Evolutionary conservation across 352 stramenopile genomes (phyloP).

Genomic region (Phytophthora pseudosyringae): DNA sequence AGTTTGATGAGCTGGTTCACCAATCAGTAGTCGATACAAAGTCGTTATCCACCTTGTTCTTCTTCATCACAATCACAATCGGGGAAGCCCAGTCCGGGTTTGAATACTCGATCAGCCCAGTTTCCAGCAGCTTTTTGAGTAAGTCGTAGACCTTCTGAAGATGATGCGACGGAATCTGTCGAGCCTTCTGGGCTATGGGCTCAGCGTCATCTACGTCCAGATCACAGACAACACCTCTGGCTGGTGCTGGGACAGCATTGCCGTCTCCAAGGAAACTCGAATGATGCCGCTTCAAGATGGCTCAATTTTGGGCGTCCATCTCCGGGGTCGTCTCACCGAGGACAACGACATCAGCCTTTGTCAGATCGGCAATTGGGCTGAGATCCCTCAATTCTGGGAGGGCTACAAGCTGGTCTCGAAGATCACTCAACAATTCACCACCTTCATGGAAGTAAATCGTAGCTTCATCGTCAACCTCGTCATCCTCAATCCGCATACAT

Average conservation of each 20-base stretch:
- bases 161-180: neutral
- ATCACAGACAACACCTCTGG: neutral
- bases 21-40: neutral
- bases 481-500: too few species aligned
- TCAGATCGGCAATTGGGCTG: too few species aligned
- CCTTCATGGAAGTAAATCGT: too few species aligned
- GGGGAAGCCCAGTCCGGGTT: neutral
- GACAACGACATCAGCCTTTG: too few species aligned
- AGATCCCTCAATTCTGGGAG: too few species aligned
- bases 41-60: neutral
- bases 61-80: neutral
- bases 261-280: neutral
- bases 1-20: neutral
- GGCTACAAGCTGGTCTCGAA: too few species aligned
- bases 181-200: neutral
- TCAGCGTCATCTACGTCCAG: neutral
- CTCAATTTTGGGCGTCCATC: neutral
- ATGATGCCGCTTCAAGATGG: neutral
- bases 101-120: neutral
- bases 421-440: too few species aligned
- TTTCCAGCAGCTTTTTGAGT: constrained; percentile 2
- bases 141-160: neutral
- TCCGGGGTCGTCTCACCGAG: neutral
- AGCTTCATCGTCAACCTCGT: too few species aligned
- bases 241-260: neutral